Base-by-base conservation (phyloP, 2,329 filamentous ascomycete genomes). In the Colletotrichum euphorbiae region DNA sequence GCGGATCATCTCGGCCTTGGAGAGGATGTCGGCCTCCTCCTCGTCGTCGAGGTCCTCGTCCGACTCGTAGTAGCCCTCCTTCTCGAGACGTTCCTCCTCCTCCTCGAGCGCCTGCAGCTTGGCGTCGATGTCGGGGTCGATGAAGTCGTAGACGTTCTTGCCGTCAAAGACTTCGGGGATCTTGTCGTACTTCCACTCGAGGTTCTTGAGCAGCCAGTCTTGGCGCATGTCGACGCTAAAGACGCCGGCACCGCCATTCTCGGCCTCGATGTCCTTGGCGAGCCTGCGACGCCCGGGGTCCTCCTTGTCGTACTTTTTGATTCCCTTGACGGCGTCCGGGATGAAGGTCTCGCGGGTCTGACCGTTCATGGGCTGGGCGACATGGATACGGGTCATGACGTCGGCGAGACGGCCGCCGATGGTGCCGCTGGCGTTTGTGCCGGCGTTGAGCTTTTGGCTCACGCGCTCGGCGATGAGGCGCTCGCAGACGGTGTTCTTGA, bases 131-230 rank as follows among this genome's bases (percentile, higher is more conserved):
- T 99, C 97, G 1, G 95, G 94, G 76, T 98, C 96, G 76, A 99
- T 90, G 80, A 93, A 99, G 81, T 99, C 96, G 82, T 95, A 96
- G 66, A 99, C 93, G 79, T 99, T 99, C 87, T 95, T 94, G 80
- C 96, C 96, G 77, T 98, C 90, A 80, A 94, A 92, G 55, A 98
- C 86, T 81, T 99, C 96, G 36, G 96, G 96, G 62, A 98, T 92
- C 81, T 92, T 93, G 83, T 99, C 97, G 78, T 97, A 89, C 80
- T 97, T 97, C 96, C 96, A 98, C 67, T 96, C 93, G 46, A 91
- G 89, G 77, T 98, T 89, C 71, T 92, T 93, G 71, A 98, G 89
- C 15, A 94, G 81, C 80, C 97, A 99, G 76, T 96, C 92, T 77
- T 93, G 89, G 79, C 93, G 92, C 75, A 98, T 87, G 77, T 99